Evolutionary conservation across 306 rosid genomes (phyloP), one percentile per base, ranked within the genome.

Genomic region (Cucumis cinereus): DNA sequence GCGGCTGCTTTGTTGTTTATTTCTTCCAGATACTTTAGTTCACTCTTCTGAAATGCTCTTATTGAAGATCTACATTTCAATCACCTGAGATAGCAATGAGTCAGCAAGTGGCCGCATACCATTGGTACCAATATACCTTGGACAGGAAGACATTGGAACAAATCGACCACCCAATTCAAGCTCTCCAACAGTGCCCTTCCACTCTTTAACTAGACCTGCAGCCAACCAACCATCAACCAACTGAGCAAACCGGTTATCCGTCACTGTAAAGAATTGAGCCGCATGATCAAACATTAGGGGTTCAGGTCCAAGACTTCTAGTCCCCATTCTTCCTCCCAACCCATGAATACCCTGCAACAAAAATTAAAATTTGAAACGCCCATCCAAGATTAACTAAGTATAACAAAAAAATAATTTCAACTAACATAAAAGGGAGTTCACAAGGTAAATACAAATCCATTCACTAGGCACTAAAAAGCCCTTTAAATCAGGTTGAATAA

Each of bases 311-410:
- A 88, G 69, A 68, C 86, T 78, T 76, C 98, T 84, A 61, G 98
- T 91, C 75, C 94, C 98, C 90, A 91, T 81, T 82, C 96, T 86
- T 83, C 98, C 98, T 83, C 97, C 97, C 50, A 90, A 74, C 75
- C 98, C 98, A 88, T 90, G 98, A 80, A 88, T 69, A 56, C 98
- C 98, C 98, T 91, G 30, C 30, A 59, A 86, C 17, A 67, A 15
- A 61, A 10, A 76, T 26, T 71, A 55, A 60, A 15, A 73, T 50
- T 57, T 35, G 74, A 68, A 68, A 22, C 22, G 22, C n/a, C 38
- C 13, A 36, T 43, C 55, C n/a, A 3, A 68, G 6, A 68, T 43
- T 53, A 11, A 23, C 55, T 6, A 41, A 11, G 33, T 43, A 41
- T 4, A 43, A 40, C 5, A 5, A 7, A 33, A 64, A 38, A 64